Evolutionary conservation across 176 grass and related monocot species (phyloP).

Genomic region (maize (Zea mays)): DNA sequence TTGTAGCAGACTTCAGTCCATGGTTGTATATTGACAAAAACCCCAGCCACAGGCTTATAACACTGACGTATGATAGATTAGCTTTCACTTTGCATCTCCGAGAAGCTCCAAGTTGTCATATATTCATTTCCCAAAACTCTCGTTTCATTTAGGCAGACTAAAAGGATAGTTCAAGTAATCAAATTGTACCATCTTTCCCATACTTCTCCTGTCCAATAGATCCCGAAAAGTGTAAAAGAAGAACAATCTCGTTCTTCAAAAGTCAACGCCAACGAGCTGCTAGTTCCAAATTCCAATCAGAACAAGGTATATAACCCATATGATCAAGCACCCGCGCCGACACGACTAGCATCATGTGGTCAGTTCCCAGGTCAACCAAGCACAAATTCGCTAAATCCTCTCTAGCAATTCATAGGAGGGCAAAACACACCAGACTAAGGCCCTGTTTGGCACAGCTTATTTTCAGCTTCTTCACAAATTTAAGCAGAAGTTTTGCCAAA

Average conservation of each 20-base stretch:
- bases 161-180: not conserved
- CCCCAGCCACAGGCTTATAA: not conserved
- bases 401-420: not conserved
- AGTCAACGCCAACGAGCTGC: constrained; percentile 4
- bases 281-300: not conserved
- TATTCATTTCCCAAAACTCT: not conserved
- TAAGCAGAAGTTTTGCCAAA: too few species aligned
- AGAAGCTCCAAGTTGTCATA: too few species aligned
- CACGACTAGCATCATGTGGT: not conserved
- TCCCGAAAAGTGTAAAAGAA: not conserved
- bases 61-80: not conserved
- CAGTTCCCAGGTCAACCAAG: constrained; percentile 4
- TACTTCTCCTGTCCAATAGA: not conserved
- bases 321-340: not conserved
- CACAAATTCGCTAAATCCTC: not conserved
- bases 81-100: not conserved
- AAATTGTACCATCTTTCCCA: not conserved
- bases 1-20: not conserved
- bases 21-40: not conserved
- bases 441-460: too few species aligned
- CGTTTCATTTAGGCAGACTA: not conserved
- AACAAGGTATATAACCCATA: not conserved
- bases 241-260: not conserved
- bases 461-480: too few species aligned
- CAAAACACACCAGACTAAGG: not conserved